Percentiles rank a stretch among this genome's conserved stretches.
These are phyloP conservation scores for Aspergillus sp. DNA, from an alignment of 2,329 filamentous ascomycete species.

Conservation along the genomic window DNA sequence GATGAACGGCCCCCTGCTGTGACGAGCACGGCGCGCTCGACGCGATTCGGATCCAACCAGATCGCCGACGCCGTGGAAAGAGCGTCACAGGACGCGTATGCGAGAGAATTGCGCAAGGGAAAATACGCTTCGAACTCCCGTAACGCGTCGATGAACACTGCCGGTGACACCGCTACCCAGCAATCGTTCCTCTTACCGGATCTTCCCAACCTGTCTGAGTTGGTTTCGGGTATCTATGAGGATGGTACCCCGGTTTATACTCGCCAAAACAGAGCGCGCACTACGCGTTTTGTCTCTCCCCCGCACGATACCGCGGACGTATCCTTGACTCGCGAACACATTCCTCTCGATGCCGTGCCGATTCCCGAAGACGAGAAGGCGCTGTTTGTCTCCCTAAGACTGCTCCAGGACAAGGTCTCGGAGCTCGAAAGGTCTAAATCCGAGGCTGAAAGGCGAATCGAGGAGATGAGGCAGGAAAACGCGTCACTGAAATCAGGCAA, in stretches of 20 bases:
- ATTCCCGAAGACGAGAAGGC: slow-evolving; percentile 63
- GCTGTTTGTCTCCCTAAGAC: slow-evolving; percentile 60
- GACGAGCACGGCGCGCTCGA: slow-evolving; percentile 49
- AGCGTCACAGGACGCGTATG: slow-evolving; percentile 37
- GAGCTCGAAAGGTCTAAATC: slow-evolving; percentile 57
- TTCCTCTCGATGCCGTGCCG: slow-evolving; percentile 53
- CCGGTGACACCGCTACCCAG: slow-evolving; percentile 51
- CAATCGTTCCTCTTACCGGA: slow-evolving; percentile 64
- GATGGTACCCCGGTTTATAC: slow-evolving; percentile 59
- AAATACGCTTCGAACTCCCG: slow-evolving; percentile 24
- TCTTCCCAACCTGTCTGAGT: slow-evolving; percentile 60
- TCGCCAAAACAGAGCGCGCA: slow-evolving; percentile 48
- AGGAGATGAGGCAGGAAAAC: slow-evolving; percentile 54
- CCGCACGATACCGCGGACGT: slow-evolving; percentile 34
- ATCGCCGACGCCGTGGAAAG: slow-evolving; percentile 40
- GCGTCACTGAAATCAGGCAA: slow-evolving; percentile 49
- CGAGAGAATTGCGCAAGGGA: slow-evolving; percentile 30
- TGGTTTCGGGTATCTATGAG: slow-evolving; percentile 59
- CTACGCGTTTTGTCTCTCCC: slow-evolving; percentile 56
- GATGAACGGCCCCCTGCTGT: slow-evolving; percentile 50
- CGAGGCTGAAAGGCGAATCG: slow-evolving; percentile 49
- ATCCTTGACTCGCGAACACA: slow-evolving; percentile 39
- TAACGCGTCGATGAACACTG: slow-evolving; percentile 23
- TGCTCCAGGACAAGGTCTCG: slow-evolving; percentile 58
- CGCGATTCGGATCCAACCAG: slow-evolving; percentile 54